Conservation (phyloP, 495 filamentous ascomycete species). For the Neurospora africana region DNA sequence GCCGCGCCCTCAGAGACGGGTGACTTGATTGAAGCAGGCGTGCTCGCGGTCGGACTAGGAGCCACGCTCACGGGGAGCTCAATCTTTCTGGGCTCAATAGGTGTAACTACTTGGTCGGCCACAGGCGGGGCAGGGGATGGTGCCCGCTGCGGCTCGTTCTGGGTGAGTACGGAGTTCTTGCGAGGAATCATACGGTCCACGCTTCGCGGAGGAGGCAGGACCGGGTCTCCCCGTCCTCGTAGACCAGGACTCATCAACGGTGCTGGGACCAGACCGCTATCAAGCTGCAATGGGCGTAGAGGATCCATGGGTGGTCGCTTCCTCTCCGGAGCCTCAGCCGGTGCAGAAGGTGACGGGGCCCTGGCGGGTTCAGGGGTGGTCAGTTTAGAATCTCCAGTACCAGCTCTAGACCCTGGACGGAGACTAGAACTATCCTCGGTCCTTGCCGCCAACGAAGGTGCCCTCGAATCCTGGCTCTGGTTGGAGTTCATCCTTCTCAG, state of each 20-base stretch:
- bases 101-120: slow-evolving; percentile 6
- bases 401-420: slow-evolving; percentile 39
- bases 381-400: slow-evolving; percentile 23
- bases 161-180: slow-evolving; percentile 23
- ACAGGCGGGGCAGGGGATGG: slow-evolving; percentile 1
- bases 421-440: slow-evolving; percentile 38
- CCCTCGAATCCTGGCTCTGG: slow-evolving; percentile 47
- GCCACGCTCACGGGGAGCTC: slow-evolving; percentile 1
- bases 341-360: slow-evolving; percentile 19
- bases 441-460: slow-evolving; percentile 30
- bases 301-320: slow-evolving; percentile 45
- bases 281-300: slow-evolving; percentile 26
- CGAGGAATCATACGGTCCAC: slow-evolving; percentile 32
- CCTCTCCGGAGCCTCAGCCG: slow-evolving; percentile 36
- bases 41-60: slow-evolving; percentile 15
- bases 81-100: slow-evolving; percentile 13
- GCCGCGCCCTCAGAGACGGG: slow-evolving; percentile 12
- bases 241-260: slow-evolving; percentile 41
- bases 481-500: slow-evolving; percentile 40
- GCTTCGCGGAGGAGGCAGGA: slow-evolving; percentile 31
- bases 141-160: slow-evolving; percentile 5
- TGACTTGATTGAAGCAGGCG: slow-evolving; percentile 12
- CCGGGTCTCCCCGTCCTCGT: slow-evolving; percentile 29
- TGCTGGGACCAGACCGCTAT: slow-evolving; percentile 40
- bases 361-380: slow-evolving; percentile 19